Evolutionary conservation across 176 grass and related monocot genomes (phyloP), one percentile per base, ranked within the genome.

Genomic region (Microstegium vimineum): DNA sequence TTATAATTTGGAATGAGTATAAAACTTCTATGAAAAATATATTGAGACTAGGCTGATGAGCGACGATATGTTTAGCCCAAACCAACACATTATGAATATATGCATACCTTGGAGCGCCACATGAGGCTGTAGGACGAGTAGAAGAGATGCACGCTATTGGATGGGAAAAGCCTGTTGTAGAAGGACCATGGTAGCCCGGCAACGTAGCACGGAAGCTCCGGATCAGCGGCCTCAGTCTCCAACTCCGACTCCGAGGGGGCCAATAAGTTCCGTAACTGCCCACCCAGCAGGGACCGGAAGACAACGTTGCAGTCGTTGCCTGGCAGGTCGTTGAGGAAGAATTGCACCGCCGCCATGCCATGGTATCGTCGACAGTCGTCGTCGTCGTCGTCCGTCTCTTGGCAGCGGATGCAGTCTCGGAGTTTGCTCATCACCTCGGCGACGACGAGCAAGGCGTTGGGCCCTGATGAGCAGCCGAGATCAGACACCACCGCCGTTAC

Each of bases 291-390:
- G 3, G 49, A 75, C 40, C n/a, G 42, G 62, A 90, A 93, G 20
- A 93, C 14, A 23, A 31, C 23, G 56, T 93, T 93, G 76, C 90
- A 93, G 42, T 93, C 87, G 9, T 90, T 90, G 30, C 45, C 65
- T 0, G 76, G 77, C 11, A 93, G 87, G 36, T 90, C 91, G 13
- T 85, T 93, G 12, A 93, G 67, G 80, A 92, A 85, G 73, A 93
- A 85, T 61, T 82, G 84, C 15, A 93, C 11, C 66, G 85, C 91
- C 32, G 65, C 16, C 46, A 51, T 51, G 46, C 16, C n/a, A n/a
- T n/a, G n/a, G n/a, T n/a, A n/a, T n/a, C n/a, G n/a, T n/a, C n/a
- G n/a, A n/a, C n/a, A n/a, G n/a, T n/a, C n/a, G n/a, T n/a, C n/a
- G n/a, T 45, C 13, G 12, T 51, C 46, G 46, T 51, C 45, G 1